Conservation (phyloP, 2,329 filamentous ascomycete species). For the Moelleriella libera region DNA sequence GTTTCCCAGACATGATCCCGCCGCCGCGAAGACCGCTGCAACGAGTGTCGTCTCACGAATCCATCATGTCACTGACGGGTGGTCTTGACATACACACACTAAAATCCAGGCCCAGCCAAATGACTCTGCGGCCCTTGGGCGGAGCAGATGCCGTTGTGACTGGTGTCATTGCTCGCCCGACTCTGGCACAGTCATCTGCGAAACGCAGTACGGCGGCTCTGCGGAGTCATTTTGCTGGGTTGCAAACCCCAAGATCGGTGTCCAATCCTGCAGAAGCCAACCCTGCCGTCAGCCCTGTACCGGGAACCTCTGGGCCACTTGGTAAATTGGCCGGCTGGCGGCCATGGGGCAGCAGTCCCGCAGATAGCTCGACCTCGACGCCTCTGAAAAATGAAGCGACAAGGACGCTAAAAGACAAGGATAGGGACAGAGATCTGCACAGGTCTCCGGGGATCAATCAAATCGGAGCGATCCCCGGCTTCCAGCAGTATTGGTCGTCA, state of each 20-base stretch:
- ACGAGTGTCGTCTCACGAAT: conserved; percentile 68
- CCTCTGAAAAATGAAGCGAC: conserved; percentile 5
- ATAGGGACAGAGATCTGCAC: conserved; percentile 19
- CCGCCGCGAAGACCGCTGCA: conserved; percentile 35
- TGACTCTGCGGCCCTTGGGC: conserved; percentile 42
- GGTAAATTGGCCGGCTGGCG: conserved; percentile 35
- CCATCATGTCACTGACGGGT: conserved; percentile 72
- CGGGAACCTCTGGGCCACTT: conserved; percentile 24
- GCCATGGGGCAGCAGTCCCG: conserved; percentile 22
- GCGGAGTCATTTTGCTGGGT: conserved; percentile 36
- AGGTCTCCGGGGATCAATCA: conserved; percentile 67
- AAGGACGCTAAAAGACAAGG: neutral
- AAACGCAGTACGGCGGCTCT: conserved; percentile 41
- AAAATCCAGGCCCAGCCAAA: conserved; percentile 60
- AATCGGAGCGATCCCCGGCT: conserved; percentile 57
- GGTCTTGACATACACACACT: conserved; percentile 85
- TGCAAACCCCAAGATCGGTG: conserved; percentile 17
- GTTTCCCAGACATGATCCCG: conserved; percentile 14
- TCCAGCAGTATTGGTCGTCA: conserved; percentile 41
- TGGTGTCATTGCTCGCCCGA: conserved; percentile 44
- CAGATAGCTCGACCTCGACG: conserved; percentile 5
- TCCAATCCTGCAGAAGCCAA: conserved; percentile 17
- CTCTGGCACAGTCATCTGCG: conserved; percentile 30
- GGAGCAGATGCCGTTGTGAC: conserved; percentile 41
- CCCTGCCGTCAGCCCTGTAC: conserved; percentile 11